Percentiles rank a stretch among this genome's conserved stretches.
Conservation (phyloP, 208 protist species). For the Trypanosoma rangeli region DNA sequence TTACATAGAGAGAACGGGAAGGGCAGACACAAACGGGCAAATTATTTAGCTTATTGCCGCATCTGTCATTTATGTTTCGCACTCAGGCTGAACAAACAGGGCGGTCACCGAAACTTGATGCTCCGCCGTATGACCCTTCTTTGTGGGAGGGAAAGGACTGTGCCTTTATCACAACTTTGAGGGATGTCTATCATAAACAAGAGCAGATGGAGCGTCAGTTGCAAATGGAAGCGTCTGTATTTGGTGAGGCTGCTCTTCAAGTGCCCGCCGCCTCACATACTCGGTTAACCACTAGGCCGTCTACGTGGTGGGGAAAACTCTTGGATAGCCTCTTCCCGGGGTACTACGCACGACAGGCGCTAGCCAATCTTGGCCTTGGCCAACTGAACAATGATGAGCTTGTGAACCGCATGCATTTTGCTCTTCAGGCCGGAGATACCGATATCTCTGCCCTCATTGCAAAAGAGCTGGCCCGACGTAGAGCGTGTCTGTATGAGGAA, state of each 20-base stretch:
- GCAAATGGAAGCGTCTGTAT: neutral
- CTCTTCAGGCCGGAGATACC: constrained; percentile 58
- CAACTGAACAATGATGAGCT: constrained; percentile 52
- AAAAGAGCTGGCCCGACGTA: constrained; percentile 63
- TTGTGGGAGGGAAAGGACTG: constrained; percentile 57
- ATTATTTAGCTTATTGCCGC: neutral
- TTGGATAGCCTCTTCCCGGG: constrained; percentile 34
- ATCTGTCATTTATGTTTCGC: neutral
- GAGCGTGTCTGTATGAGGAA: constrained; percentile 23
- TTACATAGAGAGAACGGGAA: neutral
- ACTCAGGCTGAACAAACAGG: constrained; percentile 1
- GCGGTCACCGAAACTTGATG: constrained; percentile 58
- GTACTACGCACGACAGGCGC: constrained; percentile 35
- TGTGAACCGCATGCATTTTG: constrained; percentile 68
- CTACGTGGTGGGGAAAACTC: constrained; percentile 25
- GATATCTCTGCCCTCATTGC: constrained; percentile 64
- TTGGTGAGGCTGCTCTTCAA: neutral
- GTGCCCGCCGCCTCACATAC: constrained; percentile 11
- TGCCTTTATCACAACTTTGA: constrained; percentile 53
- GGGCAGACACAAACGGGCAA: constrained; percentile 11
- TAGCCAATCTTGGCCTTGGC: constrained; percentile 25
- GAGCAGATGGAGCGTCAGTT: constrained; percentile 31
- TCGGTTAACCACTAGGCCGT: neutral
- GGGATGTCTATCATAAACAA: constrained; percentile 22
- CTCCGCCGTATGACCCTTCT: constrained; percentile 56